Percentiles rank a stretch among this genome's conserved stretches.
Evolutionary conservation across 73 alveolate genomes (phyloP).

Genomic region (Symbiodinium pilosum): DNA sequence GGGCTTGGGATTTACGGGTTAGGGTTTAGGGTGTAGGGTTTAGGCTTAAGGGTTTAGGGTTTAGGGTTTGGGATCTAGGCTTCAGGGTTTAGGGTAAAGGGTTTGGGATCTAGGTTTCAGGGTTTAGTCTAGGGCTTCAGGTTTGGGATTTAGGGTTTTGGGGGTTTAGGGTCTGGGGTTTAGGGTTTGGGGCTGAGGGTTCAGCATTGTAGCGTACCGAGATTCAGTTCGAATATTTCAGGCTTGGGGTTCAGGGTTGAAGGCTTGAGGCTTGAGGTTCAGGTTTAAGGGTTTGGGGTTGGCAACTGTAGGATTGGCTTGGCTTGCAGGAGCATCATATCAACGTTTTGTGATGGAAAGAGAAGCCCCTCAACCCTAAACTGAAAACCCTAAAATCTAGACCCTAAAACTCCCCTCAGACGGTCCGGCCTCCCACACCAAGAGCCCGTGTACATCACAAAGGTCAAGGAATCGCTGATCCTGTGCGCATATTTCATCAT

Average conservation of each 20-base stretch:
- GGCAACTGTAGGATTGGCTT: too few relatives aligned
- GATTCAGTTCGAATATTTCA: too few relatives aligned
- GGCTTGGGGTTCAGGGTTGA: too few relatives aligned
- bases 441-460: slow-evolving; percentile 55
- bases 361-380: too few relatives aligned
- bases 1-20: neutral
- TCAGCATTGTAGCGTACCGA: too few relatives aligned
- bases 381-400: neutral
- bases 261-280: too few relatives aligned
- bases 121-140: neutral
- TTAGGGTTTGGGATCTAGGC: neutral
- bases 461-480: slow-evolving; percentile 81
- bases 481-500: too few relatives aligned
- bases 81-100: neutral
- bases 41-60: neutral
- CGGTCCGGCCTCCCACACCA: slow-evolving; percentile 69
- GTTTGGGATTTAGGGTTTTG: too few relatives aligned
- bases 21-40: neutral
- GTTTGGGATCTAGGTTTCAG: neutral
- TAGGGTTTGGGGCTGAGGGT: too few relatives aligned
- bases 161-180: too few relatives aligned
- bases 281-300: too few relatives aligned
- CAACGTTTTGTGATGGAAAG: neutral
- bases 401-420: neutral
- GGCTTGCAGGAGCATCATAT: too few relatives aligned